phyloP scores from a whole-genome alignment of 106 monocot genomes.

The Phalaenopsis aphrodite region DNA sequence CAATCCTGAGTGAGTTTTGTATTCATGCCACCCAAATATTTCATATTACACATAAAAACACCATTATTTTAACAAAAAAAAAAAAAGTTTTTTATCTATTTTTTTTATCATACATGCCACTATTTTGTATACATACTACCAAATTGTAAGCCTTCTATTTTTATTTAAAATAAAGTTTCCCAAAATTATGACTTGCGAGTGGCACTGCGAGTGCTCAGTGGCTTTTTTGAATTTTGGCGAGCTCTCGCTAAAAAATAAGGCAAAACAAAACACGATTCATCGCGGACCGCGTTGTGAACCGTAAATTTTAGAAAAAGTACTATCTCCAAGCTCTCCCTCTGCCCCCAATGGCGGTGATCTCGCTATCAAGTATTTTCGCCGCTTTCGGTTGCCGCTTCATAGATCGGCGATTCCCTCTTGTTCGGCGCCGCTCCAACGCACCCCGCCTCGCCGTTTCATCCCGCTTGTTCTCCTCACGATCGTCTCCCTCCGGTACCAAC shows the following conservation, averaged over 20 bases:
- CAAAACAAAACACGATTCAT: background rate
- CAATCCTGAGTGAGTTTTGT: too few relatives aligned
- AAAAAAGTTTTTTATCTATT: too few relatives aligned
- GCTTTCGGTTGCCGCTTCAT: background rate
- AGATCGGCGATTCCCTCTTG: background rate
- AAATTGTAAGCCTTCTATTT: too few relatives aligned
- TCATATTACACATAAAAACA: too few relatives aligned
- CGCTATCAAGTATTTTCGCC: background rate
- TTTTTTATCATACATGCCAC: too few relatives aligned
- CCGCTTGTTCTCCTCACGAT: slow-evolving; percentile 2
- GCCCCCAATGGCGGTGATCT: background rate
- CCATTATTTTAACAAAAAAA: too few relatives aligned
- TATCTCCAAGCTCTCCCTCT: background rate
- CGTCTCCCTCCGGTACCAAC: background rate
- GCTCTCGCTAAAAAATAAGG: background rate
- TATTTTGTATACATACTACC: too few relatives aligned
- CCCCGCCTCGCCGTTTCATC: background rate
- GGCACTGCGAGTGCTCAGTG: too few relatives aligned
- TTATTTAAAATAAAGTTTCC: too few relatives aligned
- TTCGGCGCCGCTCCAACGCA: background rate
- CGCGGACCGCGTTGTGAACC: background rate
- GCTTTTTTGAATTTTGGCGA: too few relatives aligned
- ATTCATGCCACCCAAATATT: too few relatives aligned
- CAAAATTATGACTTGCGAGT: too few relatives aligned
- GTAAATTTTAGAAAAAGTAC: background rate